Conservation (phyloP, 352 stramenopile species). For the Phytopythium helicoides region DNA sequence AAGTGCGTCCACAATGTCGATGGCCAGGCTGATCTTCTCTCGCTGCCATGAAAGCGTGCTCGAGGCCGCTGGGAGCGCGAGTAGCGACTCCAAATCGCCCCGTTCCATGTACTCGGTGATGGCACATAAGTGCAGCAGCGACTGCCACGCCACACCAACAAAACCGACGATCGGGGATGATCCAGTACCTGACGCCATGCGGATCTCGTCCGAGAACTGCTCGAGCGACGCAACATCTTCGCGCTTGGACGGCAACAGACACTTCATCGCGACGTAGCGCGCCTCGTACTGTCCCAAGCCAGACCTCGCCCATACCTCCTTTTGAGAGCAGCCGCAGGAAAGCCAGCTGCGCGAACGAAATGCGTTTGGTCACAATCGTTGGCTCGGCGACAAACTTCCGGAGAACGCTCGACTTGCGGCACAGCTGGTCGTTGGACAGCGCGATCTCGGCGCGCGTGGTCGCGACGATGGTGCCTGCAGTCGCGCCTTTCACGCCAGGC, state of each 20-base stretch:
- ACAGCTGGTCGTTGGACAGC: slow-evolving; percentile 70
- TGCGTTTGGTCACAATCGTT: slow-evolving; percentile 68
- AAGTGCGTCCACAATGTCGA: slow-evolving; percentile 65
- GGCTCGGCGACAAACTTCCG: slow-evolving; percentile 65
- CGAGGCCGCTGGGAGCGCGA: slow-evolving; percentile 35
- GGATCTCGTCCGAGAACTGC: slow-evolving; percentile 81
- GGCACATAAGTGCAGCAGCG: slow-evolving; percentile 64
- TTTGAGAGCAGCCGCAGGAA: slow-evolving; percentile 72
- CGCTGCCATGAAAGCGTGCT: slow-evolving; percentile 48
- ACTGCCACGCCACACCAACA: slow-evolving; percentile 79
- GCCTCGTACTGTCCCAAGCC: slow-evolving; percentile 75
- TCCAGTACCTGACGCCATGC: slow-evolving; percentile 72
- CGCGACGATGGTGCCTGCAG: slow-evolving; percentile 27
- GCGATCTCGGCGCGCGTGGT: slow-evolving; percentile 44
- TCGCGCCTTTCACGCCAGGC: slow-evolving; percentile 14
- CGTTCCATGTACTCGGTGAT: slow-evolving; percentile 80
- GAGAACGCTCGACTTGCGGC: slow-evolving; percentile 48
- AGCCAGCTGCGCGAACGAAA: slow-evolving; percentile 71
- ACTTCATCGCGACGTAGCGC: slow-evolving; percentile 79
- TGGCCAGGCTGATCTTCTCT: slow-evolving; percentile 57
- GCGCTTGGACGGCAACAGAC: slow-evolving; percentile 59
- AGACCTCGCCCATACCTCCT: slow-evolving; percentile 78
- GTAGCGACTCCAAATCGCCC: slow-evolving; percentile 59
- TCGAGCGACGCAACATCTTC: slow-evolving; percentile 60
- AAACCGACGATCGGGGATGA: slow-evolving; percentile 84